Percentiles rank a stretch among this genome's conserved stretches.
Conservation (phyloP, 352 stramenopile genomes). For the Globisporangium nodosum region DNA sequence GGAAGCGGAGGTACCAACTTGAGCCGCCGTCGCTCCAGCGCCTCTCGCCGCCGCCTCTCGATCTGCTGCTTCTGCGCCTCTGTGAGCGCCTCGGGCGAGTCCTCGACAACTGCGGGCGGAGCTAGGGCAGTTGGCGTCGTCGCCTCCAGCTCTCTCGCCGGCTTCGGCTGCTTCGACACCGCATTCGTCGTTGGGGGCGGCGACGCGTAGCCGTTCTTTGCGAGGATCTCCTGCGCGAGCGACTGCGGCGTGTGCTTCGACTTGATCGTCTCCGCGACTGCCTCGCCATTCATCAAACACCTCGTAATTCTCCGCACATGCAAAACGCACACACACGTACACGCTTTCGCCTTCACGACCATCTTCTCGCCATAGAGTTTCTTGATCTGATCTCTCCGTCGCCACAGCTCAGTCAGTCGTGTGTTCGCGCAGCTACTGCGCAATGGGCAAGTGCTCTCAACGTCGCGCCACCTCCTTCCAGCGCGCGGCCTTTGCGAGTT, state of each 20-base stretch:
- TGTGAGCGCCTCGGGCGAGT: constrained; percentile 38
- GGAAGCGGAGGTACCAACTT: constrained; percentile 2
- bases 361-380: constrained; percentile 67
- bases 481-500: constrained; percentile 39
- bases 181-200: not conserved
- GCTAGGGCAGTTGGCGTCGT: not conserved
- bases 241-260: constrained; percentile 52
- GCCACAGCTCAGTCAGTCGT: not conserved
- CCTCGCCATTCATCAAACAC: not conserved
- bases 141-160: not conserved
- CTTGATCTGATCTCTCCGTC: constrained; percentile 36
- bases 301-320: not conserved
- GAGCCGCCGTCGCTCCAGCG: constrained; percentile 48
- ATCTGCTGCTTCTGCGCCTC: constrained; percentile 48
- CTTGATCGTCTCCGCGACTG: constrained; percentile 50
- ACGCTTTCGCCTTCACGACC: constrained; percentile 53
- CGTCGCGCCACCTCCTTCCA: constrained; percentile 42
- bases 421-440: not conserved
- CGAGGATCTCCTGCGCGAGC: constrained; percentile 55
- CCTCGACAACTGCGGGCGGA: constrained; percentile 11
- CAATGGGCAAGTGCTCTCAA: not conserved
- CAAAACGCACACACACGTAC: constrained; percentile 18
- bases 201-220: constrained; percentile 49
- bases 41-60: constrained; percentile 43
- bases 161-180: not conserved